phyloP scores from a whole-genome alignment of 2,329 filamentous ascomycete genomes.

The Apiospora hydei region DNA sequence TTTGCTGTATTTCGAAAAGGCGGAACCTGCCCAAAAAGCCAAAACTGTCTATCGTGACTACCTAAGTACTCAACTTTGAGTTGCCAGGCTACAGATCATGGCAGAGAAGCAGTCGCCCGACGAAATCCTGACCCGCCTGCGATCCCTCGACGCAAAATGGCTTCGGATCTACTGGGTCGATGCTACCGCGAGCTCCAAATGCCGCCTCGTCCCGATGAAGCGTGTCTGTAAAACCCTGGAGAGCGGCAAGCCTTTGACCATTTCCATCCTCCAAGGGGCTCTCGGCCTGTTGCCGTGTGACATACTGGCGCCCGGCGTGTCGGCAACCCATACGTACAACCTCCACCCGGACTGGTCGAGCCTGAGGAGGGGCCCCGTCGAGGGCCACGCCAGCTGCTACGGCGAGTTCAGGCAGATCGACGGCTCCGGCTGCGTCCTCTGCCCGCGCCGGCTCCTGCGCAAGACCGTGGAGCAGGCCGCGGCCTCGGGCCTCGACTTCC shows the following conservation, averaged over 20 bases:
- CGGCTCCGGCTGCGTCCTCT: slow-evolving; percentile 58
- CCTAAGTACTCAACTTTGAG: not conserved
- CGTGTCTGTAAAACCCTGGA: slow-evolving; percentile 58
- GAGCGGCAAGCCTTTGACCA: slow-evolving; percentile 32
- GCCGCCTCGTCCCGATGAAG: slow-evolving; percentile 71
- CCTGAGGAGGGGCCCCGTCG: slow-evolving; percentile 63
- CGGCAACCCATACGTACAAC: slow-evolving; percentile 69
- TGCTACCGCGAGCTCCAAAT: slow-evolving; percentile 72
- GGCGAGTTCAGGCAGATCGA: slow-evolving; percentile 66
- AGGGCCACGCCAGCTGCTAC: slow-evolving; percentile 70
- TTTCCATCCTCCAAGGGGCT: slow-evolving; percentile 70
- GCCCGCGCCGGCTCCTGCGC: slow-evolving; percentile 71
- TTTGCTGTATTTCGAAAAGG: too few relatives aligned
- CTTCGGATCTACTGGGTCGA: slow-evolving; percentile 81
- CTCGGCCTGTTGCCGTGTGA: slow-evolving; percentile 76
- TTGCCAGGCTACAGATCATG: not conserved
- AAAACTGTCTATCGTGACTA: not conserved
- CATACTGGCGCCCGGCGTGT: slow-evolving; percentile 56
- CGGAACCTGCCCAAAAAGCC: not conserved
- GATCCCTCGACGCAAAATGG: slow-evolving; percentile 56
- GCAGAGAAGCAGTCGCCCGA: not conserved
- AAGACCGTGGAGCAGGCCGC: slow-evolving; percentile 60
- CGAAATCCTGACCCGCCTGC: not conserved
- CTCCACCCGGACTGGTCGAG: slow-evolving; percentile 71
- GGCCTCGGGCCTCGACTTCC: slow-evolving; percentile 61